Conservation (phyloP, 768 basidiomycete species). For the Pisolithus orientalis region DNA sequence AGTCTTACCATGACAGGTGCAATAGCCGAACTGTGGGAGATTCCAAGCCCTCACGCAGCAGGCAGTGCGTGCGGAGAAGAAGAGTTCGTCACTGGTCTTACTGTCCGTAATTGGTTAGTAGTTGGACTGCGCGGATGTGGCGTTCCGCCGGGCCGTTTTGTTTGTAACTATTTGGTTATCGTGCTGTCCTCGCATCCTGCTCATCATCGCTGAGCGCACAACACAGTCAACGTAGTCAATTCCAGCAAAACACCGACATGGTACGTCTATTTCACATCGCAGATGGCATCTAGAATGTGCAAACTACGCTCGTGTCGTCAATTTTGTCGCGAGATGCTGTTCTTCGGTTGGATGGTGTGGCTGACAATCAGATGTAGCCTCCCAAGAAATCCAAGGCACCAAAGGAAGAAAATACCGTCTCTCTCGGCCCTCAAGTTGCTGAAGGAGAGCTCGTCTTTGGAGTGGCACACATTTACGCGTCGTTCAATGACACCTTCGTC, state of each 20-base stretch:
- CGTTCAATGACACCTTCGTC: slow-evolving; percentile 99
- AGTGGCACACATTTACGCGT: slow-evolving; percentile 97
- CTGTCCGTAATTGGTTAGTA: too few relatives aligned
- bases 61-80: too few relatives aligned
- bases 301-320: not conserved
- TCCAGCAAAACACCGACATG: slow-evolving; percentile 30
- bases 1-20: too few relatives aligned
- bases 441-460: slow-evolving; percentile 98
- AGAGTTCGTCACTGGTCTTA: too few relatives aligned
- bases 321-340: not conserved
- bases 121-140: not conserved
- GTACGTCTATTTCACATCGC: slow-evolving; percentile 22
- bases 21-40: too few relatives aligned
- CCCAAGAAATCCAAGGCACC: slow-evolving; percentile 78
- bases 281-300: not conserved
- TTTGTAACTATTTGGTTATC: slow-evolving; percentile 17
- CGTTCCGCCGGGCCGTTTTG: not conserved
- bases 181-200: not conserved
- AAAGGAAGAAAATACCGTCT: slow-evolving; percentile 79
- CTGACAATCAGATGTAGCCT: slow-evolving; percentile 63
- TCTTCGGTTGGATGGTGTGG: slow-evolving; percentile 44
- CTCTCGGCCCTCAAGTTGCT: slow-evolving; percentile 91
- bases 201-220: not conserved
- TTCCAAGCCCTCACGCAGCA: too few relatives aligned
- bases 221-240: slow-evolving; percentile 14